Percentiles rank a stretch among this genome's conserved stretches.
Evolutionary conservation across 2,329 filamentous ascomycete species (phyloP).

Genomic region (Diaporthe aspalathi): DNA sequence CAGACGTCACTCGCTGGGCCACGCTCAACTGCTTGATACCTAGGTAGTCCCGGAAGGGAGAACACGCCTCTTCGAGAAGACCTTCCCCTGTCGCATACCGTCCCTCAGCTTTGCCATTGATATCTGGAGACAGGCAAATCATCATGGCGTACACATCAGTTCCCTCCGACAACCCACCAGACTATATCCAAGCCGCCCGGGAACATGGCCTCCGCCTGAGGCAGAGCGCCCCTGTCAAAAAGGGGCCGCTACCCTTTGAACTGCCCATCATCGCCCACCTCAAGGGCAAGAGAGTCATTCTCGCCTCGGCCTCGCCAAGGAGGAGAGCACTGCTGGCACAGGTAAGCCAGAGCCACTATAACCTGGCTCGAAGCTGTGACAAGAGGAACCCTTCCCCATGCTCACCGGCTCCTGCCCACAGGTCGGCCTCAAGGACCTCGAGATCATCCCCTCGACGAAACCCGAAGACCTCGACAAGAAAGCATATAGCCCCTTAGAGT

Average conservation of each 20-base stretch:
- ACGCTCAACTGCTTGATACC: neutral
- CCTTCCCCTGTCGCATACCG: neutral
- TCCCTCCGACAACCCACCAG: constrained; percentile 57
- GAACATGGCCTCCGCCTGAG: constrained; percentile 52
- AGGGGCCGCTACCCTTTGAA: constrained; percentile 75
- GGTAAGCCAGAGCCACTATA: constrained; percentile 51
- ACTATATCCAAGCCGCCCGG: constrained; percentile 56
- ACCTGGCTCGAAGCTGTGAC: neutral
- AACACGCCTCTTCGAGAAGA: neutral
- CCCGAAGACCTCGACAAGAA: constrained; percentile 88
- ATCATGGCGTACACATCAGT: constrained; percentile 39
- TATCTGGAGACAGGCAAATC: constrained; percentile 5
- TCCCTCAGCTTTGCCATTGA: constrained; percentile 30
- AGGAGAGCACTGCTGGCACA: constrained; percentile 83
- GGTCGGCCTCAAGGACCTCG: constrained; percentile 84
- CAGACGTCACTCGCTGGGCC: constrained; percentile 12
- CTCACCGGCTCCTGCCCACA: constrained; percentile 49
- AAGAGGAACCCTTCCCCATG: neutral
- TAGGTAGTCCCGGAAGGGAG: neutral
- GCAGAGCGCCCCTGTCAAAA: constrained; percentile 55
- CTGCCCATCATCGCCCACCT: constrained; percentile 84
- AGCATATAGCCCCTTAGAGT: constrained; percentile 82
- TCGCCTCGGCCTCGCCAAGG: constrained; percentile 90
- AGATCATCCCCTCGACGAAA: constrained; percentile 84
- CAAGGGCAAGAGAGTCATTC: constrained; percentile 82